A percentile compares a stretch with the other conserved stretches of the same genome.
These are phyloP conservation scores for Mortierella sp. DNA, from an alignment of 371 early-diverging fungal genomes.

Conservation along the genomic window DNA sequence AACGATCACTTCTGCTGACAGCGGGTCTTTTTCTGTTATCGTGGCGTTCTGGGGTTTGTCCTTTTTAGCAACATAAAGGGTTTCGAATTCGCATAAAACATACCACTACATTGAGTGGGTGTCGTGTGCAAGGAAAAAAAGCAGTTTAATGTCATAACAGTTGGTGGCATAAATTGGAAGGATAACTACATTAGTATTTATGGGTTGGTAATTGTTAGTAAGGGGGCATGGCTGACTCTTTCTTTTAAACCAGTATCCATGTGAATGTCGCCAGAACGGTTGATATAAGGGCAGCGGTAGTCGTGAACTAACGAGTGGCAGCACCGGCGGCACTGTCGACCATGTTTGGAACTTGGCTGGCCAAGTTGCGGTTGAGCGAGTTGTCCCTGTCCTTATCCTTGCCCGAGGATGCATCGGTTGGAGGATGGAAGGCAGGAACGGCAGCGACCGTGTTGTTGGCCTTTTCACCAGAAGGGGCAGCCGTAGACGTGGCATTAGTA, in stretches of 20 bases:
- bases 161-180: not conserved
- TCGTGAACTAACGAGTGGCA: not conserved
- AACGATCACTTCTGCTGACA: not conserved
- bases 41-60: too few relatives aligned
- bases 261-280: slow-evolving; percentile 15
- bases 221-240: not conserved
- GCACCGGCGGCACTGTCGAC: slow-evolving; percentile 14
- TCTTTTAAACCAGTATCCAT: slow-evolving; percentile 17
- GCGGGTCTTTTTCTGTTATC: not conserved
- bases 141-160: not conserved
- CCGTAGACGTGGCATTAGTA: not conserved
- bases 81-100: not conserved
- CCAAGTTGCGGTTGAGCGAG: slow-evolving; percentile 14
- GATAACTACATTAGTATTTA: not conserved
- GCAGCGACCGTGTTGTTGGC: not conserved
- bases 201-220: not conserved
- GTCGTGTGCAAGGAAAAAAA: not conserved
- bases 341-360: not conserved
- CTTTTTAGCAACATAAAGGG: not conserved
- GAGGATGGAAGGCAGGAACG: not conserved
- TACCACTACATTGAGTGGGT: not conserved
- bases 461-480: not conserved
- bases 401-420: not conserved
- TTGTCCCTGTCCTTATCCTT: not conserved
- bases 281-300: not conserved